Evolutionary conservation across 2,329 filamentous ascomycete genomes (phyloP), one percentile per base, ranked within the genome.

Genomic region (Paracorniculantispora psalliotae): DNA sequence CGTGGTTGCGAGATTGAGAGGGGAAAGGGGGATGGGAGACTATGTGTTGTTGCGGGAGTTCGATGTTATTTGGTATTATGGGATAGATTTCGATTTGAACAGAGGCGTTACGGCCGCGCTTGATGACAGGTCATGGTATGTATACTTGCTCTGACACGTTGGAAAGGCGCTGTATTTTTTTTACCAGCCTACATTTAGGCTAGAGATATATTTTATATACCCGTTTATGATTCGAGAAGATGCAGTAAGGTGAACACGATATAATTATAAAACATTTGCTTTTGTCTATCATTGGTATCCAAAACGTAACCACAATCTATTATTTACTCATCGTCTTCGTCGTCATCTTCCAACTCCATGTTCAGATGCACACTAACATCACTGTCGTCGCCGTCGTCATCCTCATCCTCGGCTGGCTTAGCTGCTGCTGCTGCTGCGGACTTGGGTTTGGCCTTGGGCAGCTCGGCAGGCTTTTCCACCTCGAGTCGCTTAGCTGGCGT

Each of bases 1-100:
- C 92, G 10, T 99, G 94, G 91, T 74, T 97, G 68, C 81, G 87
- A 67, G 92, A 96, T 74, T 97, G 76, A 87, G 1, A 41, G 15
- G 37, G n/a, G 15, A 19, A 41, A 8, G 30, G 30, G 6, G n/a
- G 9, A 21, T 19, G 28, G 8, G 47, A 9, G n/a, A n/a, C n/a
- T n/a, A n/a, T n/a, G n/a, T n/a, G n/a, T n/a, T n/a, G n/a, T n/a
- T n/a, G n/a, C n/a, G n/a, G n/a, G n/a, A n/a, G n/a, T n/a, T n/a
- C n/a, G n/a, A n/a, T n/a, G n/a, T n/a, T n/a, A n/a, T n/a, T n/a
- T n/a, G n/a, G n/a, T n/a, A n/a, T n/a, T n/a, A n/a, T n/a, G n/a
- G 51, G 39, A 54, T 41, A 43, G 50, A 30, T 25, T 52, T 28
- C 5, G 15, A n/a, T 9, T 46, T 23, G 23, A 19, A 33, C 28